These are phyloP conservation scores for Macrolepiota dolichaula DNA, from an alignment of 768 basidiomycete species.

Conservation along the genomic window DNA sequence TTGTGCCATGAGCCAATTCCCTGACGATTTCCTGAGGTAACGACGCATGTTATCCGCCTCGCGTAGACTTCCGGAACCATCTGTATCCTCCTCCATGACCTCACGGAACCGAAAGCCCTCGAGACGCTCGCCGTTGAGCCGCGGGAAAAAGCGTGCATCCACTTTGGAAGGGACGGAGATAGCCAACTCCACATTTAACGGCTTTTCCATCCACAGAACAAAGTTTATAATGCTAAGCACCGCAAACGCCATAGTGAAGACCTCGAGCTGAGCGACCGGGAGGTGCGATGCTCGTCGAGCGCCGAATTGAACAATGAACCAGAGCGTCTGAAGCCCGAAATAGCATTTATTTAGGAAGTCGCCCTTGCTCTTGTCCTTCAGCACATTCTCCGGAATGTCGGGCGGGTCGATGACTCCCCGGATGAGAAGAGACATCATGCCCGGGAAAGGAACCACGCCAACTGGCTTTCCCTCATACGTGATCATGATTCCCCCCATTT, in stretches of 20 bases:
- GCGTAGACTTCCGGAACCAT: not conserved
- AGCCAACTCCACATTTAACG: not conserved
- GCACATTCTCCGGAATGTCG: not conserved
- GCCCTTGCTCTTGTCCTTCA: not conserved
- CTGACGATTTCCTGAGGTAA: not conserved
- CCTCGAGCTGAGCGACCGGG: not conserved
- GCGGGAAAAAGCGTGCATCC: not conserved
- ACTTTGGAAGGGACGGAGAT: not conserved
- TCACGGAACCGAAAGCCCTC: not conserved
- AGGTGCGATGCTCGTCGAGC: not conserved
- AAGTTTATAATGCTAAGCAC: not conserved
- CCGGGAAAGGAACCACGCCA: slow-evolving; percentile 9
- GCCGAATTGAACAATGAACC: not conserved
- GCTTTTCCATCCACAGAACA: not conserved
- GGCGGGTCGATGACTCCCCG: not conserved
- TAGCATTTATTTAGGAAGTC: not conserved
- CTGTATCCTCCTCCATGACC: not conserved
- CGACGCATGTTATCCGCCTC: not conserved
- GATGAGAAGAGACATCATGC: not conserved
- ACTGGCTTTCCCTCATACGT: slow-evolving; percentile 8
- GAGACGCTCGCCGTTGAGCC: not conserved
- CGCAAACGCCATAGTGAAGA: not conserved
- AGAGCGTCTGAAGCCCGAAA: not conserved
- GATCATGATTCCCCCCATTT: not conserved
- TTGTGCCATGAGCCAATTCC: not conserved